A percentile compares a stretch with the other conserved stretches of the same genome.
Evolutionary conservation across 2,329 filamentous ascomycete genomes (phyloP).

Genomic region (Xylariaceae sp.): DNA sequence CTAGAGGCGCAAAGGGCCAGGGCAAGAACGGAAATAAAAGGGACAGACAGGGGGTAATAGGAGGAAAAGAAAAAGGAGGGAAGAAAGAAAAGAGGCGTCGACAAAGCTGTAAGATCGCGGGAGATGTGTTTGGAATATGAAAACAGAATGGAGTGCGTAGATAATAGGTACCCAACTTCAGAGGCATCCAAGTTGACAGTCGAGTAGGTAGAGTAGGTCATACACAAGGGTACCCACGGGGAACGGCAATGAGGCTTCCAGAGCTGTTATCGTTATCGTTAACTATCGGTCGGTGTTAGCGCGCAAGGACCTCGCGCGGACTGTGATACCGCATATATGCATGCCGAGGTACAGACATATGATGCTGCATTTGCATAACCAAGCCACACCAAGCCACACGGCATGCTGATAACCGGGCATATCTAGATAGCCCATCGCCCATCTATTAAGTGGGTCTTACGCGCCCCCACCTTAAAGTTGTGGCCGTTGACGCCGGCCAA

Average conservation of each 20-base stretch:
- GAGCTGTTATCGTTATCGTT: conserved; percentile 17
- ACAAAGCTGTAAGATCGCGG: not conserved
- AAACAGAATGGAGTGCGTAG: not conserved
- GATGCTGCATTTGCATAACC: not conserved
- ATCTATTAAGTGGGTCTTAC: too few relatives aligned
- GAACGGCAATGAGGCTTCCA: not conserved
- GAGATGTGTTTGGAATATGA: not conserved
- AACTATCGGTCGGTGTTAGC: not conserved
- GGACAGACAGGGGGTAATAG: not conserved
- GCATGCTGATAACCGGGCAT: too few relatives aligned
- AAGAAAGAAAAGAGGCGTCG: not conserved
- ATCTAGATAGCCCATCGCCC: too few relatives aligned
- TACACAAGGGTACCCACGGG: not conserved
- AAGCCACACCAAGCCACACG: not conserved
- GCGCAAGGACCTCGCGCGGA: too few relatives aligned
- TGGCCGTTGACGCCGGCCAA: too few relatives aligned
- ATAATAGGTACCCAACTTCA: not conserved
- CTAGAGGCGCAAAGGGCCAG: not conserved
- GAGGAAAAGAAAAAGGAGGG: not conserved
- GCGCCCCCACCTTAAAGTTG: too few relatives aligned
- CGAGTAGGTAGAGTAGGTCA: not conserved
- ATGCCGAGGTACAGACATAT: too few relatives aligned
- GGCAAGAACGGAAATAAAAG: not conserved
- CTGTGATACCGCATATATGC: too few relatives aligned
- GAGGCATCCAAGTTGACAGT: not conserved